Base-by-base conservation (phyloP, 208 protist genomes). In the Trypanosoma grayi region DNA sequence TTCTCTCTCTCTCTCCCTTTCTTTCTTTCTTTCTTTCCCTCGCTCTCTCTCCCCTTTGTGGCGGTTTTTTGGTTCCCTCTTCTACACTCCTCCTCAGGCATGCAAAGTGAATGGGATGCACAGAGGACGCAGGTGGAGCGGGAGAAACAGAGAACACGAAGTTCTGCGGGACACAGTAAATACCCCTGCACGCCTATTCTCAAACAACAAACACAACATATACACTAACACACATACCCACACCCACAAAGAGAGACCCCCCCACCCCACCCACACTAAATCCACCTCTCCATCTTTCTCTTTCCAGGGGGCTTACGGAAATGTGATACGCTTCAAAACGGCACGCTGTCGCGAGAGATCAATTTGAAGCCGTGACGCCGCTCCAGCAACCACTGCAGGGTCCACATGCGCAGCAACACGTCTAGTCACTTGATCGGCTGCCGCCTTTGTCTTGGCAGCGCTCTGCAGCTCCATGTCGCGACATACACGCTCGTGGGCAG, bases 301-400 rank as follows among this genome's bases (percentile, higher is more conserved):
- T 34, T 31, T 10, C 16, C 8, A 5, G 4, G 14, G 1, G 18
- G 50, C 0, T 55, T 56, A 70, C 40, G 39, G 36, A 6, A 68
- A 25, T 11, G 62, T 50, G 28, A 88, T 79, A 47, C 79, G 80
- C 41, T 87, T 73, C 7, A 95, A 65, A 11, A 95, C 47, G 25
- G 89, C 89, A 31, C 89, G 85, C 60, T 95, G 89, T 13, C 75
- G 69, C 4, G 85, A 85, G 8, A 95, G 66, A 56, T 93, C 84
- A 67, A 92, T 86, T 54, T 92, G 83, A 25, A 95, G 68, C 6
- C 75, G 67, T 10, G 83, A 87, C 0, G 77, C 73, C 10, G 73
- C 72, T 22, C 57, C 55, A 43, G 14, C 24, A 13, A 45, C 20
- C 6, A 4, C 41, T 31, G 28, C 9, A 31, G 58, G 41, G 52